phyloP scores from a whole-genome alignment of 164 flowering plant species.

The Hamamelis virginiana region DNA sequence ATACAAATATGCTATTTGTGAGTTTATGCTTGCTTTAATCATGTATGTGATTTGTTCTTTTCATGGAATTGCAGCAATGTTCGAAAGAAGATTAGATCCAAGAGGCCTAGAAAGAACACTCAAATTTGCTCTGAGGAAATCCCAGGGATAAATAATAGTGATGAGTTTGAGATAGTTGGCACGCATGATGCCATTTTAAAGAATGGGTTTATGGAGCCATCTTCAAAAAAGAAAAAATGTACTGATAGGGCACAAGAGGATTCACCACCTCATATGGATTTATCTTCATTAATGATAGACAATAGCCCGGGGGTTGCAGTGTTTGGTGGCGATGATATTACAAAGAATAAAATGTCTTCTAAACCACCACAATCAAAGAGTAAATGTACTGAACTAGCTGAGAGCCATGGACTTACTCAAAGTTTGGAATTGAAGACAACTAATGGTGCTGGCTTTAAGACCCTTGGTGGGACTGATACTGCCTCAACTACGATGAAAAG shows the following conservation, averaged over 20 bases:
- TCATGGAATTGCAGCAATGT: conserved; percentile 23
- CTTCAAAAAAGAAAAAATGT: background rate
- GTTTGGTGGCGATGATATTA: background rate
- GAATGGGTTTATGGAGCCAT: background rate
- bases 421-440: background rate
- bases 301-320: conserved; percentile 8
- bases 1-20: background rate
- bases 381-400: background rate
- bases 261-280: background rate
- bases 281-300: background rate
- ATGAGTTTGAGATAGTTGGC: conserved; percentile 8
- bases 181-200: conserved; percentile 3
- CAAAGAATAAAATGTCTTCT: background rate
- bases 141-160: conserved; percentile 4
- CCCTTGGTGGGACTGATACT: background rate
- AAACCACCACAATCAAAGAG: background rate
- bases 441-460: conserved; percentile 1
- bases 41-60: background rate
- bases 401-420: background rate
- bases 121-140: conserved; percentile 8
- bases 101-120: conserved; percentile 9
- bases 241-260: background rate
- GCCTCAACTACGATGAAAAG: no score
- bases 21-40: background rate
- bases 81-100: conserved; percentile 17